phyloP scores from a whole-genome alignment of 179 eudicot genomes.

The Drosera spatulata region DNA sequence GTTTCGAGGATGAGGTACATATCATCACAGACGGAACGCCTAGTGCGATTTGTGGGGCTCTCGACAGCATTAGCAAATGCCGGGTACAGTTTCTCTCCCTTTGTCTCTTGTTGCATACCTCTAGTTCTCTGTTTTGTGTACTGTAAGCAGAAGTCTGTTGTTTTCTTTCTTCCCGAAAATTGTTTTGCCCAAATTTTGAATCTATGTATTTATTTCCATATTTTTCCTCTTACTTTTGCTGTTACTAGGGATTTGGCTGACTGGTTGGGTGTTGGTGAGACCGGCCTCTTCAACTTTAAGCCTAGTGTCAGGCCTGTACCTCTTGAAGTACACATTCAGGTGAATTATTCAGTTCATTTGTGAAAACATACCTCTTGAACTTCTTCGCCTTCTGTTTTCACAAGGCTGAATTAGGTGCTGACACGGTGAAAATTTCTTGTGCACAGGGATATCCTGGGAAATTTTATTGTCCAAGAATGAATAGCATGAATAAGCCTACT shows the following conservation, averaged over 20 bases:
- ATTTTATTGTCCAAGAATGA: constrained; percentile 97
- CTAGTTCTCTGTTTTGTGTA: background rate
- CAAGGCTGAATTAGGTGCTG: no score
- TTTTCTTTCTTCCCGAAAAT: no score
- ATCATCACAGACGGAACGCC: constrained; percentile 92
- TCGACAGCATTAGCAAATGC: constrained; percentile 99
- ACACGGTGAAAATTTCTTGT: background rate
- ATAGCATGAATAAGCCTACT: constrained; percentile 98
- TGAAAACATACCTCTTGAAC: background rate
- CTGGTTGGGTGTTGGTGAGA: constrained; percentile 93
- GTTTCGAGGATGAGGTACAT: constrained; percentile 99
- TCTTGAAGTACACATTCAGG: constrained; percentile 99
- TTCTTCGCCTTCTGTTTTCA: background rate
- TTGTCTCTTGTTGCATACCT: background rate
- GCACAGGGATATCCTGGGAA: constrained; percentile 96
- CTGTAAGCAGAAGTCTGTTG: no score
- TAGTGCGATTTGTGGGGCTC: constrained; percentile 91
- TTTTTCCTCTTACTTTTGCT: constrained; percentile 4
- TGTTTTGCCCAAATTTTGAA: background rate
- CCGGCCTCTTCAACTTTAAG: constrained; percentile 86
- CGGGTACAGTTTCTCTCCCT: constrained; percentile 38
- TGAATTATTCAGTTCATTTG: constrained; percentile 4
- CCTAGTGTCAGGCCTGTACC: constrained; percentile 99
- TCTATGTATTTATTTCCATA: constrained; percentile 1
- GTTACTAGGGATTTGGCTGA: constrained; percentile 79